These are phyloP conservation scores for Botrytis medusae DNA, from an alignment of 2,329 filamentous ascomycete species.

Conservation along the genomic window DNA sequence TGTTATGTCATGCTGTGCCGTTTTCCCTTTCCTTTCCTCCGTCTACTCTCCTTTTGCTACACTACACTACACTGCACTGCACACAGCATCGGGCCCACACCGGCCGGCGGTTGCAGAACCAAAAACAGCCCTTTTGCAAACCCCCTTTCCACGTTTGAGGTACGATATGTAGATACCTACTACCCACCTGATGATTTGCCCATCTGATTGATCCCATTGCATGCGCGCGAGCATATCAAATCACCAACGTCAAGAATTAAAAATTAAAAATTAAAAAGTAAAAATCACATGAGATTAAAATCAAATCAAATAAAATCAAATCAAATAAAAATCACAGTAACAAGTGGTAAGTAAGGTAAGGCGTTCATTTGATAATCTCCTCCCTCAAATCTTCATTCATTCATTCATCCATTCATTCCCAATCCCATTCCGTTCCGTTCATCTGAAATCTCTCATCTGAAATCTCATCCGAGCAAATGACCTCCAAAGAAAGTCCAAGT, in stretches of 20 bases:
- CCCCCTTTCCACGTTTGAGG: background rate
- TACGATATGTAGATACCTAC: background rate
- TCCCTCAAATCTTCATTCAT: too few species aligned
- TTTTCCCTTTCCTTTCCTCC: background rate
- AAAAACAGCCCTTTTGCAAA: background rate
- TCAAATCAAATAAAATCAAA: too few species aligned
- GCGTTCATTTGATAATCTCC: too few species aligned
- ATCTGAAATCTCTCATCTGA: background rate
- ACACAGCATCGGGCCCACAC: background rate
- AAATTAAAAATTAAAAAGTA: too few species aligned
- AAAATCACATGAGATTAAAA: too few species aligned
- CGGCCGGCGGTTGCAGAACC: background rate
- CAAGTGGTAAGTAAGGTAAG: too few species aligned
- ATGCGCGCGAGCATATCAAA: too few species aligned
- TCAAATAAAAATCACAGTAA: too few species aligned
- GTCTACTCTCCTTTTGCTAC: background rate
- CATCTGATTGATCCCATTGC: too few species aligned
- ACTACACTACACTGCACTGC: background rate
- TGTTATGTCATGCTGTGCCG: background rate
- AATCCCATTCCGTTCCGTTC: background rate
- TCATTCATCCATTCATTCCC: too few species aligned
- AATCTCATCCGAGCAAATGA: background rate
- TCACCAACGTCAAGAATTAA: too few species aligned
- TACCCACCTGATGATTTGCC: background rate
- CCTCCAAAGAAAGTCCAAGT: too few species aligned